Conservation (phyloP, 225 moss, liverwort and hornwort species). For the Marchantia polymorpha region DNA sequence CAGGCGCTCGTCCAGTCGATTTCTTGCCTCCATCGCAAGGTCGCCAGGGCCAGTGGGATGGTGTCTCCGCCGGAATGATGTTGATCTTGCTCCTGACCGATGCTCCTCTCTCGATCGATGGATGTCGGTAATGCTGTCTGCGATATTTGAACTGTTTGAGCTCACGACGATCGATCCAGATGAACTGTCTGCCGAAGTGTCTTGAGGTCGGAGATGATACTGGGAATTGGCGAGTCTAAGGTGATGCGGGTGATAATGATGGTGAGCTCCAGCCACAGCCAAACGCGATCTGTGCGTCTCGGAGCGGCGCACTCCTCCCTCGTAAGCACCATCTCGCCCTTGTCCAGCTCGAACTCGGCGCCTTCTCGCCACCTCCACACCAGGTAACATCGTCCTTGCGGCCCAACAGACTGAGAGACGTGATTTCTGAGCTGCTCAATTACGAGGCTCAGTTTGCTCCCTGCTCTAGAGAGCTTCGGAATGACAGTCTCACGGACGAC, state of each 20-base stretch:
- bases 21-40: conserved; percentile 77
- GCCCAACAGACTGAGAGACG: no score
- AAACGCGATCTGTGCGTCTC: conserved; percentile 47
- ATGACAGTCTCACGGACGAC: no score
- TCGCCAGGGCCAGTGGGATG: conserved; percentile 50
- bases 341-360: conserved; percentile 66
- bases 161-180: conserved; percentile 40
- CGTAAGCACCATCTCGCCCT: conserved; percentile 58
- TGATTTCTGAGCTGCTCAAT: no score
- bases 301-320: conserved; percentile 23
- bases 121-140: conserved; percentile 27
- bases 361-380: conserved; percentile 87
- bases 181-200: conserved; percentile 62
- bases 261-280: conserved; percentile 51
- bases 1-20: conserved; percentile 78
- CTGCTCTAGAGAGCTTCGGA: no score
- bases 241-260: conserved; percentile 65
- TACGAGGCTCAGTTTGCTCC: no score
- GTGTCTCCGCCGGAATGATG: conserved; percentile 57
- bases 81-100: conserved; percentile 47
- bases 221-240: conserved; percentile 51
- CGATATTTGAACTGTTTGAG: conserved; percentile 42
- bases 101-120: conserved; percentile 46
- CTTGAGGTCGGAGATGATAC: conserved; percentile 45
- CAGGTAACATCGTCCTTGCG: conserved; percentile 60